These are phyloP conservation scores for Geotrichum aggregatum DNA, from an alignment of 1,139 yeast genomes.

Conservation along the genomic window DNA sequence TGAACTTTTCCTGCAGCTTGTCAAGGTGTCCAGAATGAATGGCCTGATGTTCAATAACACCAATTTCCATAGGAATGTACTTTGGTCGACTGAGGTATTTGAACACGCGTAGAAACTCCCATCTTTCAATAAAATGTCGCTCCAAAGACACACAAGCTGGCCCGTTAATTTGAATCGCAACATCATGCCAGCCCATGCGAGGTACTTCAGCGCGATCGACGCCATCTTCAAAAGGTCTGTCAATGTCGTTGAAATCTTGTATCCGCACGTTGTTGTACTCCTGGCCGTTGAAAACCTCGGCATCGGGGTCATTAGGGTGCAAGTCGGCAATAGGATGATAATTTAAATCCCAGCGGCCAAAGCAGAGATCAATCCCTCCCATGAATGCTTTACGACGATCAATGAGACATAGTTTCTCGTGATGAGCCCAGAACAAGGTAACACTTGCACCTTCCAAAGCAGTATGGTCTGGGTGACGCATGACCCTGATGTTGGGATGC, in stretches of 20 bases:
- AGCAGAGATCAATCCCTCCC: conserved; percentile 62
- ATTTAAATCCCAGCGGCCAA: conserved; percentile 60
- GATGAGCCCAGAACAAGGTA: conserved; percentile 68
- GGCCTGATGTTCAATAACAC: conserved; percentile 19
- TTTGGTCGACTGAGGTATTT: conserved; percentile 24
- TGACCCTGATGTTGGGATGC: conserved; percentile 57
- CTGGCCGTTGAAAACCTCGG: conserved; percentile 23
- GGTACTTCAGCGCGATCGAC: conserved; percentile 22
- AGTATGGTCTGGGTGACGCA: conserved; percentile 60
- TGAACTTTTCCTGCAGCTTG: conserved; percentile 3
- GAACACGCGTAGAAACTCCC: conserved; percentile 24
- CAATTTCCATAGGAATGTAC: conserved; percentile 22
- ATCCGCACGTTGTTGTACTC: conserved; percentile 25
- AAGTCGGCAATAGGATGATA: conserved; percentile 42
- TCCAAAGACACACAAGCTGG: conserved; percentile 25
- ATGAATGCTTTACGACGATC: conserved; percentile 57
- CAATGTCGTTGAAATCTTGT: conserved; percentile 22
- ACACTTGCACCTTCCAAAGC: conserved; percentile 44
- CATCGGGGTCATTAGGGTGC: conserved; percentile 23
- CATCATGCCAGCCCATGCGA: conserved; percentile 27
- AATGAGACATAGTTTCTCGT: conserved; percentile 54
- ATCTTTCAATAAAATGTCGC: conserved; percentile 25
- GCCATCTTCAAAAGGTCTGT: conserved; percentile 22
- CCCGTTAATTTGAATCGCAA: conserved; percentile 23
- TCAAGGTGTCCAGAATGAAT: conserved; percentile 6